A percentile compares a stretch with the other conserved stretches of the same genome.
These are phyloP conservation scores for Myxozyma mucilagina DNA, from an alignment of 805 yeast genomes.

Conservation along the genomic window DNA sequence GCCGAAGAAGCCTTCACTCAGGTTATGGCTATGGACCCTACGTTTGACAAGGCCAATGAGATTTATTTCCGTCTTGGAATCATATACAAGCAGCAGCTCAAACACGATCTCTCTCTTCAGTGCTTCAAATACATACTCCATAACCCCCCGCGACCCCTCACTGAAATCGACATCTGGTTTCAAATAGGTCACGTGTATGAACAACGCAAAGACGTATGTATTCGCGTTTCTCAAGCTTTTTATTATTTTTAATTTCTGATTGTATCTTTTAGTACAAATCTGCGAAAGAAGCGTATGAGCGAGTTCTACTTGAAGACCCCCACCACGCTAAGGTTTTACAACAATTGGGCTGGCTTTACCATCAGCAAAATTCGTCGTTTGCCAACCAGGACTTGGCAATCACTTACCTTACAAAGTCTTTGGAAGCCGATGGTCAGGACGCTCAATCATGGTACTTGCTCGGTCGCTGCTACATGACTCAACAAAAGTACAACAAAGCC, in stretches of 20 bases:
- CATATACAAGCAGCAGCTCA: conserved; percentile 92
- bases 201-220: conserved; percentile 68
- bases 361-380: conserved; percentile 63
- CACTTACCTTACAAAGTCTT: conserved; percentile 76
- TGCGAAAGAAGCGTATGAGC: conserved; percentile 93
- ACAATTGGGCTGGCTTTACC: conserved; percentile 92
- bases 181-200: conserved; percentile 96
- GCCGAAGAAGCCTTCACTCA: conserved; percentile 98
- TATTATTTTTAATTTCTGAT: not conserved
- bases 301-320: conserved; percentile 85
- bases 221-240: not conserved
- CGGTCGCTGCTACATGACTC: conserved; percentile 95
- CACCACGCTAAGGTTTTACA: conserved; percentile 94
- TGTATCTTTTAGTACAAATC: conserved; percentile 54
- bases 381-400: conserved; percentile 83
- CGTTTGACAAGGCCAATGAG: conserved; percentile 93
- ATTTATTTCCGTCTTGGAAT: conserved; percentile 95
- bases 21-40: conserved; percentile 92
- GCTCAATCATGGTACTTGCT: conserved; percentile 97
- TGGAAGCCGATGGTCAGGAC: conserved; percentile 85
- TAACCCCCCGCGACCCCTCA: conserved; percentile 92
- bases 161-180: conserved; percentile 98
- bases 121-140: conserved; percentile 89
- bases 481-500: conserved; percentile 92
- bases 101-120: conserved; percentile 82